phyloP scores from a whole-genome alignment of 805 yeast species.

The Hanseniaspora jakobsenii region DNA sequence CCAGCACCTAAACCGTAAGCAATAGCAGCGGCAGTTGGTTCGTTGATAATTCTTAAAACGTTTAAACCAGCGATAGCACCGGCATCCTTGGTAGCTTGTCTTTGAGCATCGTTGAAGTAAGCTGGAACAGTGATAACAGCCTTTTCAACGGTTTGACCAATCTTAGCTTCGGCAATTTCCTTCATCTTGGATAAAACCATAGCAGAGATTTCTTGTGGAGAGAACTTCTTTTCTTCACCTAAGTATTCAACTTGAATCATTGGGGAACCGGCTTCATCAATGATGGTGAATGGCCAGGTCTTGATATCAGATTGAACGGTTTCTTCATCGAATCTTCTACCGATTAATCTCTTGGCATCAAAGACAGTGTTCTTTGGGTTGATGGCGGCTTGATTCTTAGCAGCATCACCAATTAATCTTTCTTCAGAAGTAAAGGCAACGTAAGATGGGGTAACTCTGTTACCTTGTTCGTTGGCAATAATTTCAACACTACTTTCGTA shows the following conservation, averaged over 20 bases:
- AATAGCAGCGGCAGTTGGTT: constrained; percentile 94
- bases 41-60: constrained; percentile 66
- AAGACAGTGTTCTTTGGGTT: constrained; percentile 67
- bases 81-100: constrained; percentile 75
- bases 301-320: constrained; percentile 80
- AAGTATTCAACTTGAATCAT: constrained; percentile 56
- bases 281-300: constrained; percentile 75
- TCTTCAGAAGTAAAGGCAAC: constrained; percentile 69
- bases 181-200: constrained; percentile 75
- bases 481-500: constrained; percentile 67
- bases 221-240: constrained; percentile 56
- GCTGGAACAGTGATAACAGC: constrained; percentile 75
- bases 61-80: constrained; percentile 71
- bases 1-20: constrained; percentile 97
- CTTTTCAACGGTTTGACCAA: constrained; percentile 58
- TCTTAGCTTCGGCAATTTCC: constrained; percentile 66
- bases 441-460: constrained; percentile 73
- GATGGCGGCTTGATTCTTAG: constrained; percentile 73
- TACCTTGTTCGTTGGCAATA: constrained; percentile 76
- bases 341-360: constrained; percentile 75
- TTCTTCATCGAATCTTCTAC: constrained; percentile 64
- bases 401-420: constrained; percentile 73
- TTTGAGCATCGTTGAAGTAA: constrained; percentile 67
- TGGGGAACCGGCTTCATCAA: constrained; percentile 55
- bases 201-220: constrained; percentile 66